Conservation (phyloP, 2,329 filamentous ascomycete genomes). For the Chrysosporium keratinophilum region DNA sequence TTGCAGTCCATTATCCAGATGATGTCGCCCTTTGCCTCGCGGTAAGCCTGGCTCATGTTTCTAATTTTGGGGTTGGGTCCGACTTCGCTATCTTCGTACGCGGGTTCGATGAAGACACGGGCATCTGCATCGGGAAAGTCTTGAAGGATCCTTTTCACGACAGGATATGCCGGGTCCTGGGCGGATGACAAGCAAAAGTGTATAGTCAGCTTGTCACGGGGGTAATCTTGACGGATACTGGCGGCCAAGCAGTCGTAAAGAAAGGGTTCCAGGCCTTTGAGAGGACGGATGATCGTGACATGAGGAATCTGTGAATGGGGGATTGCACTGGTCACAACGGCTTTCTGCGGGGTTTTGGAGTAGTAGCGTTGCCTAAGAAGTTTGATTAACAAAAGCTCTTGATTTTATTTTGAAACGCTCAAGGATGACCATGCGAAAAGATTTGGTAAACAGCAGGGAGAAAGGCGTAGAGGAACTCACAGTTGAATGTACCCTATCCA, state of each 20-base stretch:
- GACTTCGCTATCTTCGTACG: constrained; percentile 53
- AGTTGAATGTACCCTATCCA: constrained; percentile 50
- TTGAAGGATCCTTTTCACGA: constrained; percentile 58
- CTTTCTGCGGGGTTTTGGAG: constrained; percentile 36
- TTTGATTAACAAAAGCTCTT: background rate
- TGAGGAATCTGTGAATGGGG: constrained; percentile 52
- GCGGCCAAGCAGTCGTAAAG: constrained; percentile 88
- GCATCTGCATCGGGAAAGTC: constrained; percentile 66
- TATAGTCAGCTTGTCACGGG: constrained; percentile 62
- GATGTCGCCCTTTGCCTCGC: constrained; percentile 76
- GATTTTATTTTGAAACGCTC: background rate
- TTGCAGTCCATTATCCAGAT: constrained; percentile 97
- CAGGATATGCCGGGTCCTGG: constrained; percentile 64
- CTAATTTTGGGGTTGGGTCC: constrained; percentile 98
- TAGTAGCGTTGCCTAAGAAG: constrained; percentile 45
- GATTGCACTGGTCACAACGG: constrained; percentile 30
- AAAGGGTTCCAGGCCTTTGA: constrained; percentile 81
- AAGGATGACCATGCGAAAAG: background rate
- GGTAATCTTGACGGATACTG: constrained; percentile 74
- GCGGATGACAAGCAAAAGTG: constrained; percentile 70
- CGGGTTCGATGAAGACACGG: constrained; percentile 66
- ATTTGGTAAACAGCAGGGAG: background rate
- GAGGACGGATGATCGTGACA: constrained; percentile 82
- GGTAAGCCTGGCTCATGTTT: constrained; percentile 87
- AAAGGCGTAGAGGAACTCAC: constrained; percentile 32